A percentile compares a stretch with the other conserved stretches of the same genome.
These are phyloP conservation scores for Logfia minima DNA, from an alignment of 129 eudicot genomes.

Conservation along the genomic window DNA sequence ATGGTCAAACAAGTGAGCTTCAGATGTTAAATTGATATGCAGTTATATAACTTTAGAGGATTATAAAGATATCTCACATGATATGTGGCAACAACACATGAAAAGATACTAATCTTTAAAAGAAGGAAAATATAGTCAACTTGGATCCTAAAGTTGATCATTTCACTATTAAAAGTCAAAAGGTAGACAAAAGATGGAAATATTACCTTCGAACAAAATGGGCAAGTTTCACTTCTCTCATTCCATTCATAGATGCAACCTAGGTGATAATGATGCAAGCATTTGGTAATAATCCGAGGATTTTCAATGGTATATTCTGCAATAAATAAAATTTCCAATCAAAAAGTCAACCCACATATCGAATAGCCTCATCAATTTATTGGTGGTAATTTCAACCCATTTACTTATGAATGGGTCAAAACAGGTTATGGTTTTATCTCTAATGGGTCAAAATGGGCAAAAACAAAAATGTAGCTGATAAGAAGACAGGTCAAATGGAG, in stretches of 20 bases:
- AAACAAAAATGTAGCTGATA: background rate
- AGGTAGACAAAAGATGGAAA: background rate
- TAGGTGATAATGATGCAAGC: constrained; percentile 39
- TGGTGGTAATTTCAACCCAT: background rate
- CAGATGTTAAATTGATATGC: background rate
- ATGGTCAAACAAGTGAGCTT: constrained; percentile 21
- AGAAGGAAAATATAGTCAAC: background rate
- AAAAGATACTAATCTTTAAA: background rate
- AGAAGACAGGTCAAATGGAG: constrained; percentile 5
- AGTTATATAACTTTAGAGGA: background rate
- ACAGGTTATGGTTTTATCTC: background rate
- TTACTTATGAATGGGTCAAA: background rate
- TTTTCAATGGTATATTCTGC: constrained; percentile 41
- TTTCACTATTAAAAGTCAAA: constrained; percentile 17
- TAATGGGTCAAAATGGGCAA: background rate
- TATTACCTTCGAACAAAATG: constrained; percentile 40
- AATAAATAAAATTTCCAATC: constrained; percentile 2
- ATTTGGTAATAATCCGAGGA: constrained; percentile 43
- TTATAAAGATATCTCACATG: background rate
- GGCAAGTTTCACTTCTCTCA: constrained; percentile 44
- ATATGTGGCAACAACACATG: background rate
- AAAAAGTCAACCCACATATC: constrained; percentile 7
- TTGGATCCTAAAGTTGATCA: constrained; percentile 9
- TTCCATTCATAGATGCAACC: constrained; percentile 43
- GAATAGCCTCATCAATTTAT: background rate